Evolutionary conservation across 805 yeast species (phyloP), one percentile per base, ranked within the genome.

Genomic region (Pichia cabralensis): DNA sequence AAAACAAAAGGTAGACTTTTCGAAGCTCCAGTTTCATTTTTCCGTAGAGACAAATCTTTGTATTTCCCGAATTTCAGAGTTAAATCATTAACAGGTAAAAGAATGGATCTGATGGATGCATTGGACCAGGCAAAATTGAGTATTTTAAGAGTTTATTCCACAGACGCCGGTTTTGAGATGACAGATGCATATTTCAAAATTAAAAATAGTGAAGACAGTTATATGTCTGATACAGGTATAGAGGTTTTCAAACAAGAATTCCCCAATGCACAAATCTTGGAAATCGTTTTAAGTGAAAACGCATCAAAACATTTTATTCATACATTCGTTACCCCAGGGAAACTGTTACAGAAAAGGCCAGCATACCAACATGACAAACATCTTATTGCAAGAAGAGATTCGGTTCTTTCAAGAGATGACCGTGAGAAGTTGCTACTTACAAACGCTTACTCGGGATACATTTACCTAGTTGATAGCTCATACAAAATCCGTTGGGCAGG

Each of bases 401-500:
- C 65, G 23, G 73, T 74, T 12, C 59, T 84, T 21, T 65, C 76
- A 2, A 66, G 69, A 38, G 72, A 65, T 14, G 57, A 73, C 6
- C 71, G 81, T 45, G 75, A 76, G 35, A 55, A 68, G 18, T 56
- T 89, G 23, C 61, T 71, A 31, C 71, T 86, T 45, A 77, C 76
- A 36, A 89, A 89, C 52, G 68, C 73, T 16, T 81, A 80, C 46
- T 74, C 94, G 3, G 97, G 97, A 0, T 86, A 83, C 50, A 62
- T 86, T 9, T 80, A 85, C 44, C 61, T 89, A 5, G 68, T 92
- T 23, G 98, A 92, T 50, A 64, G 64, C 12, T 62, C 74, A 11
- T 78, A 80, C 33, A 77, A 71, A 47, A 79, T 92, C 35, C 65
- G 97, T 46, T 89, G 97, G 97, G 86, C 85, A 17, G 82, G 85